Percentiles rank a stretch among this genome's conserved stretches.
Conservation (phyloP, 1,139 yeast species). For the Suhomyces yuchorum region DNA sequence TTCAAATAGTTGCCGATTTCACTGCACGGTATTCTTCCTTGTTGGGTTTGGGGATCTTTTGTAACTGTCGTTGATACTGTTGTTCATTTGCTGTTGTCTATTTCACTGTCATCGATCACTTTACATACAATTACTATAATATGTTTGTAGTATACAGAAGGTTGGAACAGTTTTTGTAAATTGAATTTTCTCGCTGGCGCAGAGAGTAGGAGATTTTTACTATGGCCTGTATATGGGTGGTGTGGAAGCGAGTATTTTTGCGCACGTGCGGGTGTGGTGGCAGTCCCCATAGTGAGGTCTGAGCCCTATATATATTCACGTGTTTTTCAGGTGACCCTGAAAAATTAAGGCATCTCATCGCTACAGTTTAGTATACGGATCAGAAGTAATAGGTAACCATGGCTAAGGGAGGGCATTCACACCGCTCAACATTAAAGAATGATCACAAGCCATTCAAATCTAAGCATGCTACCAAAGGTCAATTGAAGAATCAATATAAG, state of each 20-base stretch:
- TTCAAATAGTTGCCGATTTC: too few species aligned
- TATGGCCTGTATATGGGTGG: constrained; percentile 10
- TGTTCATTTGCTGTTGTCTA: neutral
- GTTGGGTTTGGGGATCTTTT: neutral
- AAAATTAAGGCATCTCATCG: constrained; percentile 18
- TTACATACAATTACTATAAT: constrained; percentile 15
- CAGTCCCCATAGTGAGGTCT: constrained; percentile 6
- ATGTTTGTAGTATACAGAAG: constrained; percentile 14
- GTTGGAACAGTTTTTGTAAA: constrained; percentile 8
- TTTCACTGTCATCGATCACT: neutral
- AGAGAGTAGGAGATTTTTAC: constrained; percentile 8
- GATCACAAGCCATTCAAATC: constrained; percentile 90
- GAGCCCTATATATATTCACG: constrained; percentile 12
- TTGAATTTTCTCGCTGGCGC: constrained; percentile 12
- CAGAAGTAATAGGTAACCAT: constrained; percentile 25
- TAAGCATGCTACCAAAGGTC: constrained; percentile 88
- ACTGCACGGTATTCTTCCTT: neutral
- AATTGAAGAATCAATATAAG: constrained; percentile 73
- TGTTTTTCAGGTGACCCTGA: constrained; percentile 11
- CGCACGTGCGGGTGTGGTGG: constrained; percentile 6
- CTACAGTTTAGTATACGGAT: constrained; percentile 4
- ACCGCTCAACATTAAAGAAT: constrained; percentile 79
- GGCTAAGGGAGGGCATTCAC: constrained; percentile 73
- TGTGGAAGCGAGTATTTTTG: neutral
- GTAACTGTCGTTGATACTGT: neutral